phyloP scores from a whole-genome alignment of 1,139 yeast genomes.

The Suzukiozyma palmioleophila region DNA sequence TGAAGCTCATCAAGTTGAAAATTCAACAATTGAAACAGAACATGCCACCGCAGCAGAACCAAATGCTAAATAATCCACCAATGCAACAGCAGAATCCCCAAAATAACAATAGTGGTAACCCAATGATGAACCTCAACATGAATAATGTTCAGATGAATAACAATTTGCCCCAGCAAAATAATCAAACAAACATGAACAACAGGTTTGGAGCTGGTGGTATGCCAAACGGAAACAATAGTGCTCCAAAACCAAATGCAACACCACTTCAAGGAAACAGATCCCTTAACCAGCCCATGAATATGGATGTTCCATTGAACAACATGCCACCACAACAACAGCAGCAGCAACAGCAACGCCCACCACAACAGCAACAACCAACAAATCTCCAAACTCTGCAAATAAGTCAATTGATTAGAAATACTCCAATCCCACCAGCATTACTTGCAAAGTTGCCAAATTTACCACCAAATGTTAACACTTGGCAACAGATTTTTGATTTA shows the following conservation, averaged over 20 bases:
- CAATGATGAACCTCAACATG: slow-evolving; percentile 4
- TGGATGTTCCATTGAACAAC: slow-evolving; percentile 41
- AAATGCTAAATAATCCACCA: slow-evolving; percentile 5
- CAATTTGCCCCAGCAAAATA: neutral
- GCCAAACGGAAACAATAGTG: neutral
- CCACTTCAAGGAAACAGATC: slow-evolving; percentile 13
- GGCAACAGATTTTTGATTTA: slow-evolving; percentile 77
- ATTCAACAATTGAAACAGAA: slow-evolving; percentile 31
- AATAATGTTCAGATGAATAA: neutral
- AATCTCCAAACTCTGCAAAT: slow-evolving; percentile 17
- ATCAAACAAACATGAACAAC: slow-evolving; percentile 2
- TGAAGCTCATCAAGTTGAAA: slow-evolving; percentile 36
- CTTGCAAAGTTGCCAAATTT: slow-evolving; percentile 69
- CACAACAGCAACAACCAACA: slow-evolving; percentile 6
- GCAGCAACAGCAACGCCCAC: slow-evolving; percentile 11
- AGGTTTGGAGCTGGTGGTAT: neutral
- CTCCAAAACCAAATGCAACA: slow-evolving; percentile 9
- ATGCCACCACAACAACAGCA: slow-evolving; percentile 20
- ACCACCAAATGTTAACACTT: slow-evolving; percentile 78
- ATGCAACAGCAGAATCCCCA: slow-evolving; percentile 8
- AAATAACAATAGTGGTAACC: slow-evolving; percentile 6
- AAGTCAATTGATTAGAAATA: slow-evolving; percentile 37
- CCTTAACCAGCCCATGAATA: slow-evolving; percentile 6
- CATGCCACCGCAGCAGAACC: slow-evolving; percentile 6
- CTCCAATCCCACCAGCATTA: slow-evolving; percentile 74